Evolutionary conservation across 192 early-diverging fungal species (phyloP), one percentile per base, ranked within the genome.

Genomic region (Gamsiella multidivaricata): DNA sequence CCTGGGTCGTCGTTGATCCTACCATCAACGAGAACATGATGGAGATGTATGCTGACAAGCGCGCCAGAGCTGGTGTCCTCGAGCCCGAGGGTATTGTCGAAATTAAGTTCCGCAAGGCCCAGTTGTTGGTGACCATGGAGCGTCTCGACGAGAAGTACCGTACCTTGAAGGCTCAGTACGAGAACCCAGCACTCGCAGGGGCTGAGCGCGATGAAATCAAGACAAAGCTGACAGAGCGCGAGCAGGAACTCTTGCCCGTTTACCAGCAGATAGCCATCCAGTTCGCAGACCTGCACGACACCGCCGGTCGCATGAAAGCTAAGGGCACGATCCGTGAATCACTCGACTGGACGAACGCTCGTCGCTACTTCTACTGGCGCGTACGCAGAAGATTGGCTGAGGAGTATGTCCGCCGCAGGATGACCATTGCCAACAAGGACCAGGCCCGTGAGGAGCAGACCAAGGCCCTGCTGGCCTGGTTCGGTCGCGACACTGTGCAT

Each of bases 241-340:
- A 99, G 72, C 88, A 92, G 71, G 87, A 89, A 52, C 81, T 99
- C 25, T 50, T 99, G 47, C 95, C 97, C 14, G 87, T 96, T 10
- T 97, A 96, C 84, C 91, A 94, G 72, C 96, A 98, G 80, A 87
- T 94, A 28, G 95, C 94, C 22, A 82, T 99, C 18, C 94, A 98
- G 70, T 97, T 99, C 70, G 97, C 97, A 31, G 97, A 99, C 80
- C 88, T 99, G 58, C 97, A 99, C 79, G 97, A 99, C 85, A 91
- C 88, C 43, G 92, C 96, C 25, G 93, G 94, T 18, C 93, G 97
- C 68, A 98, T 99, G 96, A 85, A 90, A 29, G 94, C 92, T 83
- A 99, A 99, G 92, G 91, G 91, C 43, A 93, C 93, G 2, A 91
- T 99, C 60, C 85, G 90, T 25, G 84, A 90, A 46, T 78, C 93